phyloP scores from a whole-genome alignment of 2,329 filamentous ascomycete genomes.

The Lachnellula occidentalis region DNA sequence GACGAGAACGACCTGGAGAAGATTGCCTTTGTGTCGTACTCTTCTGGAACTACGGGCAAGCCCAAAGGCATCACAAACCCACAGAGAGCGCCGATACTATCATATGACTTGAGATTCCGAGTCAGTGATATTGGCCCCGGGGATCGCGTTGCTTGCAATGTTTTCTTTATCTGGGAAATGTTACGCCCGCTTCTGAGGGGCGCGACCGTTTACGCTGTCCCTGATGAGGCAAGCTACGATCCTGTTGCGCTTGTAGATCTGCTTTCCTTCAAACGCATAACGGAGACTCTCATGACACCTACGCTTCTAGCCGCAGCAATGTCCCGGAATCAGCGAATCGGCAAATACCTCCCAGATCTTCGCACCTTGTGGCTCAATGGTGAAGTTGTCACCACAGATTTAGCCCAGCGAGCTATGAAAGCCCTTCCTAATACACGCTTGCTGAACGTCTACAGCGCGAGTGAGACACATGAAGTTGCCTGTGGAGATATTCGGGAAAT shows the following conservation, averaged over 20 bases:
- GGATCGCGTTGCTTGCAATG: constrained; percentile 80
- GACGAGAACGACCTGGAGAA: constrained; percentile 65
- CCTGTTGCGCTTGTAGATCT: constrained; percentile 68
- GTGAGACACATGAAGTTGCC: constrained; percentile 58
- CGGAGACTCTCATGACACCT: constrained; percentile 79
- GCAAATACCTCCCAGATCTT: constrained; percentile 56
- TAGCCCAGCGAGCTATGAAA: constrained; percentile 55
- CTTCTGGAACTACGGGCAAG: constrained; percentile 74
- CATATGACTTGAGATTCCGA: constrained; percentile 67
- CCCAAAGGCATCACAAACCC: constrained; percentile 83
- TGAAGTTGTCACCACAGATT: constrained; percentile 74
- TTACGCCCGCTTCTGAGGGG: constrained; percentile 69
- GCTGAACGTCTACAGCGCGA: constrained; percentile 77
- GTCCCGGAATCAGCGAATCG: constrained; percentile 61
- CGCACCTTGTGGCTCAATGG: constrained; percentile 75
- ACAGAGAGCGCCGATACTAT: constrained; percentile 66
- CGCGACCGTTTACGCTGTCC: constrained; percentile 69
- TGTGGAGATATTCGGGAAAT: constrained; percentile 70
- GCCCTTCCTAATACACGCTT: constrained; percentile 64
- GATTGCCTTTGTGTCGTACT: constrained; percentile 78
- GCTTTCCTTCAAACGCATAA: constrained; percentile 59
- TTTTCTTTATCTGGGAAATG: constrained; percentile 85
- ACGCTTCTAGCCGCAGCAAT: constrained; percentile 72
- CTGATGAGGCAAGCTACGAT: constrained; percentile 73
- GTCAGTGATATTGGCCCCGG: constrained; percentile 65